These are phyloP conservation scores for Rhizopogon parksii DNA, from an alignment of 1,284 basidiomycete genomes.

Conservation along the genomic window DNA sequence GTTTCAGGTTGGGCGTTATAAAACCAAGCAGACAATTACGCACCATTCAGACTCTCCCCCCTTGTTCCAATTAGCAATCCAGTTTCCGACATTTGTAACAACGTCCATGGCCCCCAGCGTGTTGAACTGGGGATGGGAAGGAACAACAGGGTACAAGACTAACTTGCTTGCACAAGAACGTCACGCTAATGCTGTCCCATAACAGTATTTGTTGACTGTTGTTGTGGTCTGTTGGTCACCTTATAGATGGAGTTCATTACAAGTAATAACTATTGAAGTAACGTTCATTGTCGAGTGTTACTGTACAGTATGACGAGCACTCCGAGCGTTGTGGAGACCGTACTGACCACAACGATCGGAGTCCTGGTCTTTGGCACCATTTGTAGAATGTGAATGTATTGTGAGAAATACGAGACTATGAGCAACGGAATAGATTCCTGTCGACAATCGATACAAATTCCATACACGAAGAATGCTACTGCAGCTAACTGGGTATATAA, in stretches of 20 bases:
- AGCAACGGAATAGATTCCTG: too few relatives aligned
- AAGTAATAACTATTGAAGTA: too few relatives aligned
- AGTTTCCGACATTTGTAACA: conserved; percentile 40
- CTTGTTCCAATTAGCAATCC: conserved; percentile 44
- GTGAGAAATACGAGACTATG: too few relatives aligned
- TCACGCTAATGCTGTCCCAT: conserved; percentile 6
- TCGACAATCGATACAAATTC: too few relatives aligned
- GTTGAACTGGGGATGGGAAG: conserved; percentile 11
- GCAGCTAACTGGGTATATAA: too few relatives aligned
- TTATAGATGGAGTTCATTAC: too few relatives aligned
- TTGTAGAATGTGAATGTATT: neutral
- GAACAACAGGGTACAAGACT: conserved; percentile 13
- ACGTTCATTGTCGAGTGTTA: too few relatives aligned
- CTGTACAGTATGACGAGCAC: too few relatives aligned
- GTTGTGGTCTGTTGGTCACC: conserved; percentile 23
- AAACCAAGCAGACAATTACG: conserved; percentile 15
- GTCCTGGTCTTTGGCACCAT: conserved; percentile 19
- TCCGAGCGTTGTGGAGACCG: too few relatives aligned
- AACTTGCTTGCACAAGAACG: conserved; percentile 11
- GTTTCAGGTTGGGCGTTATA: conserved; percentile 12
- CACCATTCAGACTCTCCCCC: conserved; percentile 60
- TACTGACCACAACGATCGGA: neutral
- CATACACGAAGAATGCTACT: too few relatives aligned
- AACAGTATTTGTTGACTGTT: conserved; percentile 18
- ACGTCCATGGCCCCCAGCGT: conserved; percentile 41